Evolutionary conservation across 768 basidiomycete genomes (phyloP).

Genomic region (Podaxis rugospora): DNA sequence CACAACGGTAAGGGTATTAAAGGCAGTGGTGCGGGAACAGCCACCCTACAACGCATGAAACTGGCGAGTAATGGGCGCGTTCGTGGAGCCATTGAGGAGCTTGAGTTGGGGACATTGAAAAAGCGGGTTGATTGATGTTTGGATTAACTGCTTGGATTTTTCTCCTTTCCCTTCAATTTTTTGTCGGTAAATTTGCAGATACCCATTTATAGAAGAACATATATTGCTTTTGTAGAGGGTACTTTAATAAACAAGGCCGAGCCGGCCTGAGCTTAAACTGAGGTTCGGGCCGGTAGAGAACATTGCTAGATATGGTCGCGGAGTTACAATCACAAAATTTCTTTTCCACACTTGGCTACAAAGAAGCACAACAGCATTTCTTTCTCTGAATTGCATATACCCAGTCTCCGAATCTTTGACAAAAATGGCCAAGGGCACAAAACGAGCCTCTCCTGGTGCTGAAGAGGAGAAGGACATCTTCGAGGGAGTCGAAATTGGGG

Average conservation of each 20-base stretch:
- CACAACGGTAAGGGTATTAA: conserved; percentile 71
- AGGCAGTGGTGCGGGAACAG: conserved; percentile 29
- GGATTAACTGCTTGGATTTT: conserved; percentile 3
- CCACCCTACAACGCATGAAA: conserved; percentile 31
- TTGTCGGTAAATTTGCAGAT: neutral
- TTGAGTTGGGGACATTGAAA: conserved; percentile 75
- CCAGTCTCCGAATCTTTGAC: conserved; percentile 13
- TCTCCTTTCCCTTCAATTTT: neutral
- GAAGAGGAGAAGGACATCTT: conserved; percentile 71
- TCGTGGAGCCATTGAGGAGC: conserved; percentile 50
- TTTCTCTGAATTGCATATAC: conserved; percentile 14
- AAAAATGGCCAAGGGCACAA: conserved; percentile 47
- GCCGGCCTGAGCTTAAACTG: neutral
- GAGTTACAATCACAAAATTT: conserved; percentile 28
- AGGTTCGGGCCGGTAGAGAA: neutral
- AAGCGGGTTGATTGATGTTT: conserved; percentile 63
- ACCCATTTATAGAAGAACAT: neutral
- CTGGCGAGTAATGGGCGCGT: conserved; percentile 34
- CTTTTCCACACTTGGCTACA: conserved; percentile 10
- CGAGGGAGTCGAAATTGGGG: conserved; percentile 60
- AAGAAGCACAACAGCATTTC: conserved; percentile 13
- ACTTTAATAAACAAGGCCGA: neutral
- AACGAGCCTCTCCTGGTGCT: conserved; percentile 78
- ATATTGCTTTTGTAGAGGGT: neutral
- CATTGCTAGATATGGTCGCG: conserved; percentile 16